Base-by-base conservation (phyloP, 352 stramenopile species). In the Pseudoperonospora humuli region DNA sequence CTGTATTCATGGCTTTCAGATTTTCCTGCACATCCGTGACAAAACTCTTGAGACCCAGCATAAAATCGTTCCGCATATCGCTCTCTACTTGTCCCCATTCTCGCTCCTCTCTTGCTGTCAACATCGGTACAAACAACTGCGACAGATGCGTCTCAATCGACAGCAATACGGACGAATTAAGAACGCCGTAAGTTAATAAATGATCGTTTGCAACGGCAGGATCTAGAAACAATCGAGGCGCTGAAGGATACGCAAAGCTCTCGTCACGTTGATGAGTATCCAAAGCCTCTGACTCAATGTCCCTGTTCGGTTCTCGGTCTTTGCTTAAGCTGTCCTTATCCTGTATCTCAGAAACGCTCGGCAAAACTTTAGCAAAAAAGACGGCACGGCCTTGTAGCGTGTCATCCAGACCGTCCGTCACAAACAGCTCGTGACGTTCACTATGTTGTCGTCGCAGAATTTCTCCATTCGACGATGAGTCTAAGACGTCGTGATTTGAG, bases 1-100 rank as follows among this genome's bases (percentile, higher is more conserved):
- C 87, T 2, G 81, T 86, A 44, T 62, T 88, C 66, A 96, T 88
- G 28, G 70, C 84, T 52, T 94, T 94, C 21, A 96, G 55, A 50
- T 88, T 93, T 34, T 95, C 83, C 37, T 95, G 79, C 5, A 96
- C 71, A 45, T 93, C 78, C 8, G 69, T 79, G 6, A 84, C 68
- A 34, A 96, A 96, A 2, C 61, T 68, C 44, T 83, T 79, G 20
- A 93, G 58, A 0, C 70, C 73, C 37, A 86, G 65, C 61, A 91
- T 77, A 45, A 95, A 95, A 43, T 95, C 84, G 39, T 84, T 84
- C 11, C 70, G 64, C 2, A 66, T 67, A n/a, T 86, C 73, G 14
- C 34, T 67, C 45, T 83, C 70, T 0, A 70, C 75, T 36, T 86
- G 63, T 0, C 75, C 75, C 78, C 78, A 91, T 35, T 86, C 84